Base-by-base conservation (phyloP, 73 alveolate species). In the Diophrys sp. region DNA sequence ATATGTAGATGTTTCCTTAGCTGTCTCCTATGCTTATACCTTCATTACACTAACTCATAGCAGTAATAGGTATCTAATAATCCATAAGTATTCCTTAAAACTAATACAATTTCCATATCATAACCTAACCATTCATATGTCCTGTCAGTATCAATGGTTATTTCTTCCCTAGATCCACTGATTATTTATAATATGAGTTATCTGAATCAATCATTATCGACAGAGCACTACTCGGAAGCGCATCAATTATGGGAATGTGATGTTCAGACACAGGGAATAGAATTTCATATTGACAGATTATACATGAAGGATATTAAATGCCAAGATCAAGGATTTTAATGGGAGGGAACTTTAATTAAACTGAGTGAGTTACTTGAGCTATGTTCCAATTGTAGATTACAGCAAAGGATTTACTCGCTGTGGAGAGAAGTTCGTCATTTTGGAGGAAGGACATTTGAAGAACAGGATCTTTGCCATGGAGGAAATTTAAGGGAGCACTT, bases 1-100 rank as follows among this genome's bases (percentile, higher is more conserved):
- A 92, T 14, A 94, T 76, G 80, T 94, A 92, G n/a, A 44, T 11
- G 18, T 44, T 44, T 5, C 62, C 62, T 44, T 44, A 44, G n/a
- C n/a, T 44, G 62, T 44, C 62, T 11, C n/a, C 62, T 44, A 44
- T 44, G 18, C 5, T 18, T 11, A 44, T 44, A 11, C 62, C 62
- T 44, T 44, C 62, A 18, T 5, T 11, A 18, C 62, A 44, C 18
- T 11, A 44, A 44, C 62, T 44, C 62, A 44, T 44, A 44, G 62
- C 62, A 18, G 62, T 44, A 18, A 44, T 44, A 44, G 62, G 62
- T 5, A 44, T 44, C 18, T 44, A 18, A 44, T 44, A 44, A 44
- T 44, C 62, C 62, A 44, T 44, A 5, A 44, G 62, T 11, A 5
- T 11, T 44, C 62, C 62, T 44, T 44, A 44, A 18, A 11, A 44